Evolutionary conservation across 176 grass and related monocot species (phyloP).

Genomic region (Chrysopogon serrulatus): DNA sequence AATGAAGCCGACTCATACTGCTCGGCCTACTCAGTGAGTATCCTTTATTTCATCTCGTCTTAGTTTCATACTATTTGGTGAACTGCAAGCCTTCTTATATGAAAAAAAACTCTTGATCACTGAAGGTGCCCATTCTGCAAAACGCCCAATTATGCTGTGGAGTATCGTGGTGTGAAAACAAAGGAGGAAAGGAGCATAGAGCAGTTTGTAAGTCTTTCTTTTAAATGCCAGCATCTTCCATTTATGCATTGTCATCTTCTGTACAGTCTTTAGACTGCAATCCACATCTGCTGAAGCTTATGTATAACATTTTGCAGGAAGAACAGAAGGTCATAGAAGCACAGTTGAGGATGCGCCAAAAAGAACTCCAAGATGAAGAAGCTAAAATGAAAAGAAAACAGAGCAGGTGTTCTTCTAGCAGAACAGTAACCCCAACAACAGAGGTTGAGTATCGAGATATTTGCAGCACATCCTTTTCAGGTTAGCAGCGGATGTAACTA

Average conservation of each 20-base stretch:
- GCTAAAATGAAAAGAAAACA: conserved; percentile 91
- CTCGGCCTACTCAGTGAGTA: conserved; percentile 88
- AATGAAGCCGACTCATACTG: conserved; percentile 87
- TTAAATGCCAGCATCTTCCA: not conserved
- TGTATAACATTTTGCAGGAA: conserved; percentile 62
- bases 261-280: not conserved
- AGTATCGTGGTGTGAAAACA: conserved; percentile 94
- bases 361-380: conserved; percentile 96
- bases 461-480: conserved; percentile 78
- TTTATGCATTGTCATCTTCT: not conserved
- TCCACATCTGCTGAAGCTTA: conserved; percentile 19
- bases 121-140: conserved; percentile 98
- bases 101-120: conserved; percentile 49
- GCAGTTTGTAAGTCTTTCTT: conserved; percentile 77
- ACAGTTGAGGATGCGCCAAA: conserved; percentile 90
- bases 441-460: conserved; percentile 89
- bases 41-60: conserved; percentile 47
- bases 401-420: conserved; percentile 56
- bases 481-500: conserved; percentile 25
- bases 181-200: conserved; percentile 98
- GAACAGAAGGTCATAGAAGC: conserved; percentile 98
- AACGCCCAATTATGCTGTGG: conserved; percentile 94
- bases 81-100: not conserved
- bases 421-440: conserved; percentile 56
- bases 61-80: conserved; percentile 14